These are phyloP conservation scores for Euphorbia lathyris DNA, from an alignment of 345 rosid genomes.

Conservation along the genomic window DNA sequence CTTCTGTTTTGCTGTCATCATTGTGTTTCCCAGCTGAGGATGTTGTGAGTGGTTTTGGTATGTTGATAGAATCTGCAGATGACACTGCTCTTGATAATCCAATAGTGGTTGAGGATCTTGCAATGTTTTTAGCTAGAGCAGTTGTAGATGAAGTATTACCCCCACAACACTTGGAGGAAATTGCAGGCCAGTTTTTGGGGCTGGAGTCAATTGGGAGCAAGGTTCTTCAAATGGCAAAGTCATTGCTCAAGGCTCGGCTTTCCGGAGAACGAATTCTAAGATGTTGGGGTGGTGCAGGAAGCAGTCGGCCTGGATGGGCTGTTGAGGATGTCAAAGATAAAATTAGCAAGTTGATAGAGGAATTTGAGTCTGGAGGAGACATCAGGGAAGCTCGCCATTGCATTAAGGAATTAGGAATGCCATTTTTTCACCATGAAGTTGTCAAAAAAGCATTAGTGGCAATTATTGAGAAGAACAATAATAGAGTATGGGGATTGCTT, in stretches of 20 bases:
- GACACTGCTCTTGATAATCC: conserved; percentile 83
- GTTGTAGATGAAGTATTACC: conserved; percentile 84
- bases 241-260: conserved; percentile 67
- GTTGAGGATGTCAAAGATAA: conserved; percentile 74
- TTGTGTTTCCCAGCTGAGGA: conserved; percentile 68
- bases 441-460: conserved; percentile 67
- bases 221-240: conserved; percentile 72
- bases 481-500: conserved; percentile 53
- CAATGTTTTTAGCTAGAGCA: conserved; percentile 76
- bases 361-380: conserved; percentile 76
- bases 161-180: conserved; percentile 70
- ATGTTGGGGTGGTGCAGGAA: conserved; percentile 86
- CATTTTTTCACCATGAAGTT: conserved; percentile 83
- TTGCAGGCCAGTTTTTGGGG: conserved; percentile 46
- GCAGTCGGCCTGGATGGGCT: conserved; percentile 57
- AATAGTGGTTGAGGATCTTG: conserved; percentile 77
- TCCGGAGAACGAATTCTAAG: conserved; percentile 76
- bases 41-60: conserved; percentile 53
- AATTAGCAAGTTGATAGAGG: conserved; percentile 67
- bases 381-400: conserved; percentile 67
- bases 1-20: conserved; percentile 70
- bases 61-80: conserved; percentile 75
- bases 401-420: conserved; percentile 80
- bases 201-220: conserved; percentile 49
- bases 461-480: conserved; percentile 60